Evolutionary conservation across 306 rosid genomes (phyloP).

Genomic region (Lathyrus oleraceus): DNA sequence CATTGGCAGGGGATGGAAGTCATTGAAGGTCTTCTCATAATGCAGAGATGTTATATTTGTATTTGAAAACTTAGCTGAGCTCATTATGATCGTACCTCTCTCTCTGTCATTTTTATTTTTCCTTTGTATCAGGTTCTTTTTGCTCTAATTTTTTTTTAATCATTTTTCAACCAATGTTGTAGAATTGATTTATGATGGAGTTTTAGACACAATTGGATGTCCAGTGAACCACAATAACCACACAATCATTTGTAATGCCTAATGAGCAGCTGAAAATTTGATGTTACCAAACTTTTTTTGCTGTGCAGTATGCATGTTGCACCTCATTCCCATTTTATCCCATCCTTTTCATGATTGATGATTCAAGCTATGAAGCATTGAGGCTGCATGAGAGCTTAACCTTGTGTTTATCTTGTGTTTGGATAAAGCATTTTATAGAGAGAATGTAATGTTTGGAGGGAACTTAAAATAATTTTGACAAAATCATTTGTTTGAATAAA

Average conservation of each 20-base stretch:
- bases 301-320: background rate
- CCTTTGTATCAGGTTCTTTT: slow-evolving; percentile 14
- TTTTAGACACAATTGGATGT: slow-evolving; percentile 13
- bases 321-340: background rate
- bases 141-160: slow-evolving; percentile 21
- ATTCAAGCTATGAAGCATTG: background rate
- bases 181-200: slow-evolving; percentile 36
- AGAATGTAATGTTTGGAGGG: too few relatives aligned
- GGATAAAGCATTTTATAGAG: too few relatives aligned
- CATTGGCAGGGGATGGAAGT: slow-evolving; percentile 32
- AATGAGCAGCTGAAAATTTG: slow-evolving; percentile 12
- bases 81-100: slow-evolving; percentile 23
- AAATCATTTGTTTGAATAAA: too few relatives aligned
- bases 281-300: background rate
- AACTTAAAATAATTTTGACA: too few relatives aligned
- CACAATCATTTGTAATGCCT: slow-evolving; percentile 16
- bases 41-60: slow-evolving; percentile 32
- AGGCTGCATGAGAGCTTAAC: background rate
- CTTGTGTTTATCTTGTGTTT: too few relatives aligned
- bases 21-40: slow-evolving; percentile 38
- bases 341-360: background rate
- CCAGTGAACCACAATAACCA: slow-evolving; percentile 16
- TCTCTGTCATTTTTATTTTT: slow-evolving; percentile 26
- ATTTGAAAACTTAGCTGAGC: slow-evolving; percentile 32
- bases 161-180: slow-evolving; percentile 33